A percentile compares a stretch with the other conserved stretches of the same genome.
Evolutionary conservation across 208 protist genomes (phyloP).

Genomic region (Kentomonas sorsogonicus): DNA sequence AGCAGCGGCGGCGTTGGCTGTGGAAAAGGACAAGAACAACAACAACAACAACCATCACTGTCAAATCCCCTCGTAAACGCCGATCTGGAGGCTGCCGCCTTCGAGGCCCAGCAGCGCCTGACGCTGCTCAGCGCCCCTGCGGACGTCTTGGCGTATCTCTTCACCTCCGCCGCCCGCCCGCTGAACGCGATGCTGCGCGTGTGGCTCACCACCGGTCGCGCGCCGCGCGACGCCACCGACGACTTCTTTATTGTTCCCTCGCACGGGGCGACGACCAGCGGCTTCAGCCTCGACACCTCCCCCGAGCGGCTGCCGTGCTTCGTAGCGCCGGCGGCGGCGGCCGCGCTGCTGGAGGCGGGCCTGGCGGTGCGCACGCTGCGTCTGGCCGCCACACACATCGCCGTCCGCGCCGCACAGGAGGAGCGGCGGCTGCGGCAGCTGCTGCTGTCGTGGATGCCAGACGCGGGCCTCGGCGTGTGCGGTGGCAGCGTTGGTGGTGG

Average conservation of each 20-base stretch:
- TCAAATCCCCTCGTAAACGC: no score
- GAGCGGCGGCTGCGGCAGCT: slow-evolving; percentile 16
- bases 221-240: slow-evolving; percentile 59
- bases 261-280: slow-evolving; percentile 43
- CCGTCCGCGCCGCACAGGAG: slow-evolving; percentile 25
- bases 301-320: slow-evolving; percentile 68
- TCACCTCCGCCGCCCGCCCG: slow-evolving; percentile 41
- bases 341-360: slow-evolving; percentile 50
- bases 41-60: no score
- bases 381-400: slow-evolving; percentile 47
- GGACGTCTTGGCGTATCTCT: slow-evolving; percentile 54
- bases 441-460: slow-evolving; percentile 13
- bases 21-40: no score
- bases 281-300: slow-evolving; percentile 56
- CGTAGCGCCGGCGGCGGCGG: slow-evolving; percentile 44
- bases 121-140: slow-evolving; percentile 14
- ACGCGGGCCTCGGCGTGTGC: no score
- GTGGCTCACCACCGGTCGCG: slow-evolving; percentile 62
- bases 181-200: slow-evolving; percentile 50
- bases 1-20: no score
- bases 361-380: slow-evolving; percentile 69
- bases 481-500: no score
- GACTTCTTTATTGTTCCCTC: slow-evolving; percentile 86
- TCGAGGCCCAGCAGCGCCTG: no score
- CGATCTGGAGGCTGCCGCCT: no score